Evolutionary conservation across 345 rosid species (phyloP).

Genomic region (Euphorbia tirucalli): DNA sequence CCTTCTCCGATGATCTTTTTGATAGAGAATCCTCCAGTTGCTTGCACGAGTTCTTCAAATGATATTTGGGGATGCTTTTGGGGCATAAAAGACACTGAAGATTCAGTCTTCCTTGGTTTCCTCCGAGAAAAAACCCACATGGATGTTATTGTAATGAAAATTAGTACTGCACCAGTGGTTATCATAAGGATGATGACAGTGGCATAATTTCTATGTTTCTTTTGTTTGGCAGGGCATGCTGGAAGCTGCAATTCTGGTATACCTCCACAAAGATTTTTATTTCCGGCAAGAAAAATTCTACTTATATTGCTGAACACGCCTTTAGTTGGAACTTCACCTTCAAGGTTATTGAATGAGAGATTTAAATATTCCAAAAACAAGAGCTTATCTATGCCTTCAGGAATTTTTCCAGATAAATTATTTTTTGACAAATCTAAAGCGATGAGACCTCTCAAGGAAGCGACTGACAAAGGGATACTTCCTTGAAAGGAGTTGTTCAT

Average conservation of each 20-base stretch:
- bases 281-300: neutral
- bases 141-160: neutral
- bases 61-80: neutral
- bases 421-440: constrained; percentile 12
- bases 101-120: neutral
- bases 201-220: neutral
- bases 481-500: constrained; percentile 9
- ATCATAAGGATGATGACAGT: neutral
- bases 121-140: neutral
- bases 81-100: neutral
- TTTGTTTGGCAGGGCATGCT: neutral
- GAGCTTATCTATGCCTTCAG: neutral
- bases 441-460: constrained; percentile 14
- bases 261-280: constrained; percentile 21
- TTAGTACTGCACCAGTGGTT: neutral
- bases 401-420: constrained; percentile 17
- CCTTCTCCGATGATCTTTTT: neutral
- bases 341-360: constrained; percentile 13
- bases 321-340: constrained; percentile 12
- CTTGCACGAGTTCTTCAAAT: neutral
- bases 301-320: constrained; percentile 15
- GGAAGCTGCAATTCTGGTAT: constrained; percentile 7
- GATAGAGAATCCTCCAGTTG: constrained; percentile 3
- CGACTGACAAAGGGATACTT: constrained; percentile 9
- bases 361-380: no score